A percentile compares a stretch with the other conserved stretches of the same genome.
phyloP scores from a whole-genome alignment of 176 grass and related monocot species.

The Miscanthus lutarioriparius region DNA sequence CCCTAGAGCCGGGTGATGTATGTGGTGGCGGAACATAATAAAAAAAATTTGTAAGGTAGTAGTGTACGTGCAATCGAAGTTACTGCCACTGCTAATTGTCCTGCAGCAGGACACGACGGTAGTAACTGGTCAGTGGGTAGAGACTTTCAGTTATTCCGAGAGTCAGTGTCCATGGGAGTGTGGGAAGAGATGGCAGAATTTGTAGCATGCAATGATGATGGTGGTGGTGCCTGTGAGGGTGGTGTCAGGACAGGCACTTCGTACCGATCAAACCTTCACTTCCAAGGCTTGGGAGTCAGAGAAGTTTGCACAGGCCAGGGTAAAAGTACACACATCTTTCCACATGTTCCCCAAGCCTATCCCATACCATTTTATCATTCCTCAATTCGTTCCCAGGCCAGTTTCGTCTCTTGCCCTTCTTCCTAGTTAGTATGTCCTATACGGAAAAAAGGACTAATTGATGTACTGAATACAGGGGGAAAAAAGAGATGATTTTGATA shows the following conservation, averaged over 20 bases:
- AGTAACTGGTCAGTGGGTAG: constrained; percentile 20
- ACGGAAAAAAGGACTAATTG: not conserved
- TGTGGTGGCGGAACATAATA: not conserved
- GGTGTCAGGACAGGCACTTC: constrained; percentile 30
- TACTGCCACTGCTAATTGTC: constrained; percentile 2
- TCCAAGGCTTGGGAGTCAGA: constrained; percentile 40
- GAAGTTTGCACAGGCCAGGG: constrained; percentile 21
- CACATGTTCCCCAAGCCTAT: constrained; percentile 1
- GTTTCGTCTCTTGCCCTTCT: no score
- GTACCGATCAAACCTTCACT: constrained; percentile 51
- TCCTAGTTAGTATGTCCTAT: no score
- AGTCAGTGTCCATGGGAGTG: constrained; percentile 39
- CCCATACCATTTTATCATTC: not conserved
- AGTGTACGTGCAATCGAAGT: constrained; percentile 27
- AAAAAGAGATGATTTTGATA: not conserved
- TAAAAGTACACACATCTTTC: constrained; percentile 41
- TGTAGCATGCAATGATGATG: constrained; percentile 44
- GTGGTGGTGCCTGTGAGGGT: constrained; percentile 4
- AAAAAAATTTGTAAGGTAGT: not conserved
- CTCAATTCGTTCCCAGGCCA: no score
- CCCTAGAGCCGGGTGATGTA: not conserved
- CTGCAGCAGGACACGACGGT: constrained; percentile 6
- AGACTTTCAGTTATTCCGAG: constrained; percentile 28
- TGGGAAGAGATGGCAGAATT: constrained; percentile 23
- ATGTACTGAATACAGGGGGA: not conserved